phyloP scores from a whole-genome alignment of 306 rosid species.

The Acacia crassicarpa region DNA sequence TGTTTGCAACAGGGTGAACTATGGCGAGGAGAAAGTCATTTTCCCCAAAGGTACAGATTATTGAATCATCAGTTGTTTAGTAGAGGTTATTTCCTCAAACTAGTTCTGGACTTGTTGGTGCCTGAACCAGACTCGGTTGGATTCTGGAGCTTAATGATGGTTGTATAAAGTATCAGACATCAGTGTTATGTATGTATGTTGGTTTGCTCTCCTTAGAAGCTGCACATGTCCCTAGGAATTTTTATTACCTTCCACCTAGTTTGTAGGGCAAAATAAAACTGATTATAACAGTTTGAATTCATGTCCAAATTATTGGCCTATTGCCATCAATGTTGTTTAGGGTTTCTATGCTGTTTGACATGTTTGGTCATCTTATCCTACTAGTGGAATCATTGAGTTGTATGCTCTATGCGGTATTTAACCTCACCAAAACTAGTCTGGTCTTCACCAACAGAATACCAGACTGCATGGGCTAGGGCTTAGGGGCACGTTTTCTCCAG shows the following conservation, averaged over 20 bases:
- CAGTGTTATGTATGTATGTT: slow-evolving; percentile 20
- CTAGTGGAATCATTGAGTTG: background rate
- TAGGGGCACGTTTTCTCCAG: no score
- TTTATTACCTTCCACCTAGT: slow-evolving; percentile 16
- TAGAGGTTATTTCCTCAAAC: background rate
- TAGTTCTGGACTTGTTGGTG: slow-evolving; percentile 31
- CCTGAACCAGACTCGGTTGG: slow-evolving; percentile 35
- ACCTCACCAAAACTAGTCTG: no score
- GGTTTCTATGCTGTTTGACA: slow-evolving; percentile 12
- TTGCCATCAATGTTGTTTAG: slow-evolving; percentile 17
- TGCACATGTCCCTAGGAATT: slow-evolving; percentile 31
- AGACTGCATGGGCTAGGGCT: no score
- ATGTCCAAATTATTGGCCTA: slow-evolving; percentile 19
- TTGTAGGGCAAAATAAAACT: slow-evolving; percentile 17
- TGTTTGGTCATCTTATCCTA: background rate
- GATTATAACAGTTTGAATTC: slow-evolving; percentile 21
- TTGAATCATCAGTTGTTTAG: slow-evolving; percentile 30
- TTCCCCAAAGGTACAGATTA: slow-evolving; percentile 37
- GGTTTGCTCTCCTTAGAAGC: slow-evolving; percentile 29
- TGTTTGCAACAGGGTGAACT: slow-evolving; percentile 45
- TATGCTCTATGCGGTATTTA: background rate
- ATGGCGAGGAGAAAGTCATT: slow-evolving; percentile 32
- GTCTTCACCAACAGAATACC: no score
- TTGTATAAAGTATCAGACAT: slow-evolving; percentile 21
- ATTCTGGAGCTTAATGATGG: slow-evolving; percentile 34